phyloP scores from a whole-genome alignment of 495 filamentous ascomycete species.

The Pyrenula aspistea region DNA sequence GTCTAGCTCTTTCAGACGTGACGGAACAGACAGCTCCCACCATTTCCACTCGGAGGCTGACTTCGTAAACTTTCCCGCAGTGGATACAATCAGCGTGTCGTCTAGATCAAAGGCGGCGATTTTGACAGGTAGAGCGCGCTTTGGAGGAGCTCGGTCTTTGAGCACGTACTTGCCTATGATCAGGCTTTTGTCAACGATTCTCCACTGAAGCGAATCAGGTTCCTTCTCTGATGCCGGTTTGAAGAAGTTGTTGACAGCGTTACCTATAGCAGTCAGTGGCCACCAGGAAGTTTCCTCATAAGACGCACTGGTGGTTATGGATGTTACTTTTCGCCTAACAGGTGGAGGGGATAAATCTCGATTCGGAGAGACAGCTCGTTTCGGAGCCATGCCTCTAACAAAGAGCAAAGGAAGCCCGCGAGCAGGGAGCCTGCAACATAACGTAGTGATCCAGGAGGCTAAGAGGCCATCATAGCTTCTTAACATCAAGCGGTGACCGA shows the following conservation, averaged over 20 bases:
- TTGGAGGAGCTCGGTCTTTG: slow-evolving; percentile 14
- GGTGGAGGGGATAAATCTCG: slow-evolving; percentile 32
- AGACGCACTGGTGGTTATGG: slow-evolving; percentile 59
- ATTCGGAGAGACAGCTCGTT: slow-evolving; percentile 23
- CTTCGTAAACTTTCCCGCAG: slow-evolving; percentile 63
- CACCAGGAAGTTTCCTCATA: slow-evolving; percentile 1
- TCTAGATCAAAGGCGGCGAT: slow-evolving; percentile 86
- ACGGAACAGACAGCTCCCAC: slow-evolving; percentile 70
- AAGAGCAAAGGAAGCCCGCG: no score
- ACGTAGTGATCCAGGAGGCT: no score
- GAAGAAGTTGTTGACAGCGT: slow-evolving; percentile 74
- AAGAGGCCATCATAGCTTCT: no score
- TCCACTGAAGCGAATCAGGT: slow-evolving; percentile 68
- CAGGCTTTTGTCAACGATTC: slow-evolving; percentile 51
- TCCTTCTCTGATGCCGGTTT: slow-evolving; percentile 77
- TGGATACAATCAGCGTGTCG: slow-evolving; percentile 67
- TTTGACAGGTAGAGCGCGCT: slow-evolving; percentile 26
- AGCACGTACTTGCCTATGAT: slow-evolving; percentile 61
- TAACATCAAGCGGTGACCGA: no score
- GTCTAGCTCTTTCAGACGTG: slow-evolving; percentile 49
- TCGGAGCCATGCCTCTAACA: slow-evolving; percentile 5
- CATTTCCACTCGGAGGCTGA: slow-evolving; percentile 82
- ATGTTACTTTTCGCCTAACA: slow-evolving; percentile 47
- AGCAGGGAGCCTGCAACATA: no score
- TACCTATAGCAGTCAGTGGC: slow-evolving; percentile 31